These are phyloP conservation scores for Aspergillus udagawae DNA, from an alignment of 2,329 filamentous ascomycete species.

Conservation along the genomic window DNA sequence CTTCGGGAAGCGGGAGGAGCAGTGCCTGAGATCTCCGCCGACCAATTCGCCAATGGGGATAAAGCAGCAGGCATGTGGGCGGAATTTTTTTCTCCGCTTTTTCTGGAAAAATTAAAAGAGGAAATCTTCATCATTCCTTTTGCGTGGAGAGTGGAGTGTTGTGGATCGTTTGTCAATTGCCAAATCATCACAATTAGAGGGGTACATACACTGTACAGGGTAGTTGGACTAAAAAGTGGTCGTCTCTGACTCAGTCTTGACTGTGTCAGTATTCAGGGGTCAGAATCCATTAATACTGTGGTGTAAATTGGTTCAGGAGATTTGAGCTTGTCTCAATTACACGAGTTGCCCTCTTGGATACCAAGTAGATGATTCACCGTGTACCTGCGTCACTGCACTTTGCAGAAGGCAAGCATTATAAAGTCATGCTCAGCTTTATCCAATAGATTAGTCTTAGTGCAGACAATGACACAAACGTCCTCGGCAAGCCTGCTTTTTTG, in stretches of 20 bases:
- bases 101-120: neutral
- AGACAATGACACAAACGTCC: neutral
- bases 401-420: too few relatives aligned
- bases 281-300: too few relatives aligned
- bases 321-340: too few relatives aligned
- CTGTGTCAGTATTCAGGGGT: too few relatives aligned
- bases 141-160: neutral
- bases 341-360: too few relatives aligned
- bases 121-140: neutral
- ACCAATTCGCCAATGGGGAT: neutral
- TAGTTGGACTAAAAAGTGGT: too few relatives aligned
- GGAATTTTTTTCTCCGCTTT: neutral
- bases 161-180: neutral
- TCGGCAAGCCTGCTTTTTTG: slow-evolving; percentile 13
- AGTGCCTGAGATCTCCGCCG: neutral
- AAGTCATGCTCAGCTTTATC: too few relatives aligned
- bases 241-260: too few relatives aligned
- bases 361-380: too few relatives aligned
- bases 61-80: neutral
- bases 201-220: too few relatives aligned
- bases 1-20: neutral
- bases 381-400: too few relatives aligned
- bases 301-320: too few relatives aligned
- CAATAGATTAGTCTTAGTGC: neutral
- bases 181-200: neutral